Percentiles rank a stretch among this genome's conserved stretches.
Conservation (phyloP, 345 rosid species). For the Eucalyptus sp. region DNA sequence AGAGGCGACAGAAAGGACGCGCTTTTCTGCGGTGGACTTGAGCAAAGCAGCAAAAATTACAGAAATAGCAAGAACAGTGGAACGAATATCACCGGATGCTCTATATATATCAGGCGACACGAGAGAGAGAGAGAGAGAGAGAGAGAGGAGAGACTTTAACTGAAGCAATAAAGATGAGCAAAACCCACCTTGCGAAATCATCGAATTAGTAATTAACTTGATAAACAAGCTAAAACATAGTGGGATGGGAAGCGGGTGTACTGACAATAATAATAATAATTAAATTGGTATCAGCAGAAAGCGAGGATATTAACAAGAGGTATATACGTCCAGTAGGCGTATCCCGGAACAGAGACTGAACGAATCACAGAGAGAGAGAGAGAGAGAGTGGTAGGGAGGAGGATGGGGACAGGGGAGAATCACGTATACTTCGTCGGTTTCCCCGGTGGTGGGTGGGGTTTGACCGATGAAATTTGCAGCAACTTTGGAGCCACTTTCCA, state of each 20-base stretch:
- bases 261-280: background rate
- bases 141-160: too few species aligned
- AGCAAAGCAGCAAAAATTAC: background rate
- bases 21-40: background rate
- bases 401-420: constrained; percentile 13
- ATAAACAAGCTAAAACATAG: background rate
- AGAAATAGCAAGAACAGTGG: background rate
- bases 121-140: background rate
- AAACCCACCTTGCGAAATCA: background rate
- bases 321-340: background rate
- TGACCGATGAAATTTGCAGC: background rate
- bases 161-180: background rate
- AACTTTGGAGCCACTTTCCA: background rate
- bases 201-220: background rate
- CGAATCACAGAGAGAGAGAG: background rate
- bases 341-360: background rate
- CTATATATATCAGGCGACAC: background rate
- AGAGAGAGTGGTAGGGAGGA: too few species aligned
- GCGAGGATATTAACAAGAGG: background rate
- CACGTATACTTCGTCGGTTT: constrained; percentile 34
- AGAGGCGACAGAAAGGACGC: background rate
- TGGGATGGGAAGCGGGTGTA: background rate
- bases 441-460: background rate
- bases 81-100: background rate
- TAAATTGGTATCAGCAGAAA: background rate